A percentile compares a stretch with the other conserved stretches of the same genome.
Conservation (phyloP, 2,329 filamentous ascomycete genomes). For the Trichoderma harzianum region DNA sequence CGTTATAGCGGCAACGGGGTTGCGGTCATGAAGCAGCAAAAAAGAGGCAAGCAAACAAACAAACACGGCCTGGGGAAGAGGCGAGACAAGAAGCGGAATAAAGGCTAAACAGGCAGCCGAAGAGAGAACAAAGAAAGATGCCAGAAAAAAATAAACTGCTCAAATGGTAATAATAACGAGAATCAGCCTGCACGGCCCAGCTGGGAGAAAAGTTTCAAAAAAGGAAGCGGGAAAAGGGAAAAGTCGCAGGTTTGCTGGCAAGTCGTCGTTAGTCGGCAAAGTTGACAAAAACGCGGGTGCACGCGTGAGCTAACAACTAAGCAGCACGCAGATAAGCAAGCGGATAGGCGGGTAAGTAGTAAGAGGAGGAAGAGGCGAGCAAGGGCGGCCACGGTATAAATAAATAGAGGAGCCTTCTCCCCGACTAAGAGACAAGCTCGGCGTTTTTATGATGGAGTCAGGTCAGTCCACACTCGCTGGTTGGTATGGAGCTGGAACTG, state of each 20-base stretch:
- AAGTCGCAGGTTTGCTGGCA: not conserved
- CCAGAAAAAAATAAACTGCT: not conserved
- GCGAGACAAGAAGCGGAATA: not conserved
- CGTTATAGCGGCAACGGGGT: not conserved
- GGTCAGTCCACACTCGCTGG: not conserved
- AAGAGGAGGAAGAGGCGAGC: not conserved
- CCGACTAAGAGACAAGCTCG: not conserved
- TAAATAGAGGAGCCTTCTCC: not conserved
- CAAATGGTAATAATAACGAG: not conserved
- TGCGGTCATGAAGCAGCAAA: not conserved
- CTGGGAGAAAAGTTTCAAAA: not conserved
- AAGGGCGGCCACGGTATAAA: slow-evolving; percentile 5
- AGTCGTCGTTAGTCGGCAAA: not conserved
- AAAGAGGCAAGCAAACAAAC: not conserved
- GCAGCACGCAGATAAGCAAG: not conserved
- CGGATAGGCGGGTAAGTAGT: not conserved
- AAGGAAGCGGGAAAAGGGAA: not conserved
- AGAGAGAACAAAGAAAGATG: not conserved
- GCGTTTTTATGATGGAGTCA: not conserved
- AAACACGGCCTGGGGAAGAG: not conserved
- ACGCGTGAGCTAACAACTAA: slow-evolving; percentile 3
- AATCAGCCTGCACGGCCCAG: not conserved
- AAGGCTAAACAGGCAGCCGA: not conserved
- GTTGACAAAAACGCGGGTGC: slow-evolving; percentile 15
- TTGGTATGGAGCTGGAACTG: not conserved